A percentile compares a stretch with the other conserved stretches of the same genome.
These are phyloP conservation scores for Colletotrichum noveboracense DNA, from an alignment of 2,329 filamentous ascomycete genomes.

Conservation along the genomic window DNA sequence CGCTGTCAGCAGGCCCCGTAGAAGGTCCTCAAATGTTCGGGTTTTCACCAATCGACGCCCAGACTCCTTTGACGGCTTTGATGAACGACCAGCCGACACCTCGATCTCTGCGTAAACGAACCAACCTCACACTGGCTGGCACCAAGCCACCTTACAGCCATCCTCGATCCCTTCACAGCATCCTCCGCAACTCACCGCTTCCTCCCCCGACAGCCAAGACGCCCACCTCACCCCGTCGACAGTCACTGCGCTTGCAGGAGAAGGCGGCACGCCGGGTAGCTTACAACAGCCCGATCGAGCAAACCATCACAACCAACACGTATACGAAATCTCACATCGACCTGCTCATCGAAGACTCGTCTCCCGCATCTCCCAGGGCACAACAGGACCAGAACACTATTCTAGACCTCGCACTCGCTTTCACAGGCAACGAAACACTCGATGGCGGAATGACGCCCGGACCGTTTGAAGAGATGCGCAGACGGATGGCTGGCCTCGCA, in stretches of 20 bases:
- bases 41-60: conserved; percentile 44
- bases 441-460: conserved; percentile 68
- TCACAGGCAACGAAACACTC: conserved; percentile 58
- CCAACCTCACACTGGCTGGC: conserved; percentile 32
- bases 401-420: conserved; percentile 56
- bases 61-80: conserved; percentile 15
- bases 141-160: conserved; percentile 60
- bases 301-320: conserved; percentile 67
- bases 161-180: conserved; percentile 64
- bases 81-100: conserved; percentile 25
- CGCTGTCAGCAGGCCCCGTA: conserved; percentile 58
- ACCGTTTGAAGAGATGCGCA: conserved; percentile 67
- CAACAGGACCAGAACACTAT: conserved; percentile 40
- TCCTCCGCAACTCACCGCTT: conserved; percentile 70
- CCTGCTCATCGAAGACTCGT: conserved; percentile 62
- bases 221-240: conserved; percentile 57
- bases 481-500: conserved; percentile 57
- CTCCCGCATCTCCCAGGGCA: conserved; percentile 48
- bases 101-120: conserved; percentile 41
- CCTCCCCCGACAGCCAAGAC: conserved; percentile 56
- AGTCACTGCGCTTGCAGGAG: conserved; percentile 60
- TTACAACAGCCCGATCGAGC: conserved; percentile 66
- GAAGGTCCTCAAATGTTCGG: conserved; percentile 52
- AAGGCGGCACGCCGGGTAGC: conserved; percentile 61
- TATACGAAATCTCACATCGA: conserved; percentile 70